A percentile compares a stretch with the other conserved stretches of the same genome.
Evolutionary conservation across 2,329 filamentous ascomycete genomes (phyloP).

Genomic region (Exophiala lecanii-corni): DNA sequence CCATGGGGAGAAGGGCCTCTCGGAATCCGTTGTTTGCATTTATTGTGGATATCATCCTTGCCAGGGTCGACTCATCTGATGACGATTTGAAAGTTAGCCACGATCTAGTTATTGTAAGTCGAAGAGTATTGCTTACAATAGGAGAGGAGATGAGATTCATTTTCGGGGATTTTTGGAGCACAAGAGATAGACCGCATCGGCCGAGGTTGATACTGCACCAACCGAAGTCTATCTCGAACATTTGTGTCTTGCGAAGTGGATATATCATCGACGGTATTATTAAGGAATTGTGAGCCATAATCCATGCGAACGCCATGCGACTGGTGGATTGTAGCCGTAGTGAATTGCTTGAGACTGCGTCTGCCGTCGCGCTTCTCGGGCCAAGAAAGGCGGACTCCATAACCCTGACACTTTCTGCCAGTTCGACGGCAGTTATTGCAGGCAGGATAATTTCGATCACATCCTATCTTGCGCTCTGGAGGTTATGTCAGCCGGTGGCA

Average conservation of each 20-base stretch:
- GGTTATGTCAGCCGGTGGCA: no score
- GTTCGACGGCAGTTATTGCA: slow-evolving; percentile 8
- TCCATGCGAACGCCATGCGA: no score
- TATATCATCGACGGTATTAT: slow-evolving; percentile 3
- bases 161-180: no score
- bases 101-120: no score
- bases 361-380: slow-evolving; percentile 5
- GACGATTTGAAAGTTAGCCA: no score
- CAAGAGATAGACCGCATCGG: no score
- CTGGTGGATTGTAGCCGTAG: no score
- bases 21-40: slow-evolving; percentile 8
- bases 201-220: no score
- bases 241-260: not conserved
- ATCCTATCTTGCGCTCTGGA: slow-evolving; percentile 6
- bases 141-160: no score
- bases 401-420: slow-evolving; percentile 1
- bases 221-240: not conserved
- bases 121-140: no score
- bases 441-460: slow-evolving; percentile 3
- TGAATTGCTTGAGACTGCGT: no score
- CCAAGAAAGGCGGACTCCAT: slow-evolving; percentile 2
- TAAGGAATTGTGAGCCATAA: slow-evolving; percentile 3
- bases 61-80: slow-evolving; percentile 3
- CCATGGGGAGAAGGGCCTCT: slow-evolving; percentile 5
- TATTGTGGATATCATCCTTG: slow-evolving; percentile 4